Percentiles rank a stretch among this genome's conserved stretches.
Conservation (phyloP, 495 filamentous ascomycete species). For the Podospora pseudocomata region DNA sequence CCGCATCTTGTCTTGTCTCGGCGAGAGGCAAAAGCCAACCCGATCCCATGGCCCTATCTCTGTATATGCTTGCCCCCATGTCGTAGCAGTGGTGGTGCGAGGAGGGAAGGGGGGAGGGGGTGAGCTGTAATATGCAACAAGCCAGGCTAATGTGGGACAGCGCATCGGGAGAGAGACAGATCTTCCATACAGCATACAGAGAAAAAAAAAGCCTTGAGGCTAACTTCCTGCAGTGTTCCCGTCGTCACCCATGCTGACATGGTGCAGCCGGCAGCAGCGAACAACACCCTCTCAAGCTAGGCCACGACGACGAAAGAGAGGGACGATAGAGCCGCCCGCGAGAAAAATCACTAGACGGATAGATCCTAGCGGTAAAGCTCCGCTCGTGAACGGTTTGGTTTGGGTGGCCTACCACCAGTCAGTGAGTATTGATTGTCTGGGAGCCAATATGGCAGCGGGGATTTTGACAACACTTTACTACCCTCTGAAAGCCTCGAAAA, state of each 20-base stretch:
- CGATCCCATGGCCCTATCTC: conserved; percentile 2
- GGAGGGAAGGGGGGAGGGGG: background rate
- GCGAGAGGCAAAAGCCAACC: background rate
- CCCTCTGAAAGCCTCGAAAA: background rate
- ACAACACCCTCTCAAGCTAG: conserved; percentile 23
- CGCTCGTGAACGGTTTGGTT: background rate
- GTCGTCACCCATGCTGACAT: conserved; percentile 24
- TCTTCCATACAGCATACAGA: conserved; percentile 17
- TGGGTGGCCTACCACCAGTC: background rate
- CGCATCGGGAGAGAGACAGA: conserved; percentile 22
- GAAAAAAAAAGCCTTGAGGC: background rate
- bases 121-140: background rate
- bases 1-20: too few species aligned
- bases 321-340: background rate
- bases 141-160: conserved; percentile 24
- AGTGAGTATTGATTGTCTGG: background rate
- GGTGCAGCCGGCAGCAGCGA: conserved; percentile 5
- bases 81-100: background rate
- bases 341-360: background rate
- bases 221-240: conserved; percentile 20
- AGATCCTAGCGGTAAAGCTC: background rate
- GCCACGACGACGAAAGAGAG: conserved; percentile 19
- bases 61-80: background rate
- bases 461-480: conserved; percentile 1
- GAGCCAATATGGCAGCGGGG: conserved; percentile 2